phyloP scores from a whole-genome alignment of 148 eudicot species.

The Rhododendron vialii region DNA sequence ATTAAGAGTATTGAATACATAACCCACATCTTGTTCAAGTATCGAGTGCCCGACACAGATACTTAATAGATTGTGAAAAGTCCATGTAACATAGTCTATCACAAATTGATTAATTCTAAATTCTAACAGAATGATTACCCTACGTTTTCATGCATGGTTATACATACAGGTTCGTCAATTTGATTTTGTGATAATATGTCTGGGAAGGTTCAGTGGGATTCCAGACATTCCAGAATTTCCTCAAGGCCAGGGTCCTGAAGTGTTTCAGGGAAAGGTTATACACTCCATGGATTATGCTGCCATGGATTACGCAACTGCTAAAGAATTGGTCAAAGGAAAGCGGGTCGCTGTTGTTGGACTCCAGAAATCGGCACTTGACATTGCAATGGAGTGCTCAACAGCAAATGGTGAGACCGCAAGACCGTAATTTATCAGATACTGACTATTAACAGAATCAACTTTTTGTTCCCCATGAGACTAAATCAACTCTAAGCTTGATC shows the following conservation, averaged over 20 bases:
- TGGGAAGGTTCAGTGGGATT: constrained; percentile 50
- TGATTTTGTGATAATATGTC: constrained; percentile 52
- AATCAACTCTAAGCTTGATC: neutral
- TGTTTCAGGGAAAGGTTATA: constrained; percentile 53
- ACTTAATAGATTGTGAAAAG: neutral
- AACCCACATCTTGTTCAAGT: neutral
- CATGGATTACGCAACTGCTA: constrained; percentile 36
- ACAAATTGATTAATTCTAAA: neutral
- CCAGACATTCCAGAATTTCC: constrained; percentile 70
- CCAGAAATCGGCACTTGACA: constrained; percentile 65
- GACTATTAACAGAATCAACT: neutral
- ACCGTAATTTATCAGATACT: neutral
- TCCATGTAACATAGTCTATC: neutral
- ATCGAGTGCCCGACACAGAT: neutral
- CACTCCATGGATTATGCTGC: constrained; percentile 59
- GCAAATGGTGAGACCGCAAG: constrained; percentile 32
- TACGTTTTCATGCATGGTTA: neutral
- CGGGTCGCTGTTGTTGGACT: constrained; percentile 54
- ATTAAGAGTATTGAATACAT: too few relatives aligned
- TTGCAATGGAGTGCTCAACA: constrained; percentile 49
- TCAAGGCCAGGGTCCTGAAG: constrained; percentile 44
- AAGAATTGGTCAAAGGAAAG: constrained; percentile 41
- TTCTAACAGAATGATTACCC: neutral
- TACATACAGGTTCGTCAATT: constrained; percentile 32
- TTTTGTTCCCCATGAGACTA: neutral